phyloP scores from a whole-genome alignment of 257 asterid species.

The Solanum chiquidenum region DNA sequence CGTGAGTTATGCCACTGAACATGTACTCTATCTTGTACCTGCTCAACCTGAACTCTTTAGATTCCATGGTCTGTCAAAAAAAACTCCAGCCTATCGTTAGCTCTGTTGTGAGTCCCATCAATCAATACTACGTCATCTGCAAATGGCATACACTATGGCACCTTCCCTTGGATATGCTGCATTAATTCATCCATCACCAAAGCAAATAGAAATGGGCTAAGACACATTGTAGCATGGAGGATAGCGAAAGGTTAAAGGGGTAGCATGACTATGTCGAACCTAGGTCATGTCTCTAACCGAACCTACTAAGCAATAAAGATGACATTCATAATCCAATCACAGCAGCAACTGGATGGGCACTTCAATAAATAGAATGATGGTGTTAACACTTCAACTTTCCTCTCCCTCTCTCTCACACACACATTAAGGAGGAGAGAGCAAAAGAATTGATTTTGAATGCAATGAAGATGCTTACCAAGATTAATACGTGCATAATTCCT shows the following conservation, averaged over 20 bases:
- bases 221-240: neutral
- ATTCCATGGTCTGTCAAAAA: neutral
- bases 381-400: neutral
- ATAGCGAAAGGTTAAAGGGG: neutral
- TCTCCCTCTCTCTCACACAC: neutral
- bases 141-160: neutral
- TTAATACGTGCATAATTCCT: conserved; percentile 86
- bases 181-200: neutral
- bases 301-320: neutral
- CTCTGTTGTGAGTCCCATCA: neutral
- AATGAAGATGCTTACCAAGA: conserved; percentile 49
- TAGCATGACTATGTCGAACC: neutral
- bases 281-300: neutral
- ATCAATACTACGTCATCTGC: neutral
- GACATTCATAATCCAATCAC: neutral
- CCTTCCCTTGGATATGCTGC: neutral
- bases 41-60: neutral
- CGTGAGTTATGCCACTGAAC: neutral
- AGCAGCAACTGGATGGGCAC: neutral
- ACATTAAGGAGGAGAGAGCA: neutral
- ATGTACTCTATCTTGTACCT: neutral
- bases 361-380: neutral
- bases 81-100: neutral
- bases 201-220: neutral
- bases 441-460: neutral